Percentiles rank a stretch among this genome's conserved stretches.
Conservation (phyloP, 345 rosid genomes). For the Aquilaria yunnanensis region DNA sequence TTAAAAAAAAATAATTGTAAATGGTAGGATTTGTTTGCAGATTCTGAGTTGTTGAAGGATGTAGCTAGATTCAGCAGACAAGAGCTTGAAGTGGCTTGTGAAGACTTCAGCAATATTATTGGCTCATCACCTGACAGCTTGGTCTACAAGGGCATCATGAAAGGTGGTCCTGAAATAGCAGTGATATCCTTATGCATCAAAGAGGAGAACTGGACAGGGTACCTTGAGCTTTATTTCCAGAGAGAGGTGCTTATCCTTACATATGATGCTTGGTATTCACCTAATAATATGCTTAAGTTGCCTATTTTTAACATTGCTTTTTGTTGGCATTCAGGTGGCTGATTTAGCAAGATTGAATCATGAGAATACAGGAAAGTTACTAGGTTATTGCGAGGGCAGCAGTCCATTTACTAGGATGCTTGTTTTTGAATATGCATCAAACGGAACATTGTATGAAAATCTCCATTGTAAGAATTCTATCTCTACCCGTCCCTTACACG, state of each 20-base stretch:
- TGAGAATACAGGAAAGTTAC: slow-evolving; percentile 69
- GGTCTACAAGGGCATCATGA: slow-evolving; percentile 88
- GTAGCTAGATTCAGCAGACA: slow-evolving; percentile 79
- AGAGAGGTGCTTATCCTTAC: slow-evolving; percentile 57
- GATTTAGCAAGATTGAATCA: slow-evolving; percentile 91
- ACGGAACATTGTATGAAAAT: slow-evolving; percentile 91
- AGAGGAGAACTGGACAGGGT: slow-evolving; percentile 92
- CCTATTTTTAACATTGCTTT: slow-evolving; percentile 8
- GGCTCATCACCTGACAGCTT: slow-evolving; percentile 92
- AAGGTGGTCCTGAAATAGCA: slow-evolving; percentile 93
- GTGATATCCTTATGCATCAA: slow-evolving; percentile 84
- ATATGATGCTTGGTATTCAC: not conserved
- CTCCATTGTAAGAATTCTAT: slow-evolving; percentile 74
- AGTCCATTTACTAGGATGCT: slow-evolving; percentile 88
- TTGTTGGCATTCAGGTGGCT: slow-evolving; percentile 62
- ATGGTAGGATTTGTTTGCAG: slow-evolving; percentile 30
- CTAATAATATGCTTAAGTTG: slow-evolving; percentile 1
- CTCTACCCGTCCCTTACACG: not conserved
- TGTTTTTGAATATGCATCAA: slow-evolving; percentile 90
- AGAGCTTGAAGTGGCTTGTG: slow-evolving; percentile 98
- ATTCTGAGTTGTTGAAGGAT: slow-evolving; percentile 78
- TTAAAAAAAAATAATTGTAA: not conserved
- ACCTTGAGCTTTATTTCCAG: slow-evolving; percentile 90
- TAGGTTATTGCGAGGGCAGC: slow-evolving; percentile 86
- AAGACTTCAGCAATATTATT: slow-evolving; percentile 97